phyloP scores from a whole-genome alignment of 257 asterid genomes.

The Gentiana macrophylla region DNA sequence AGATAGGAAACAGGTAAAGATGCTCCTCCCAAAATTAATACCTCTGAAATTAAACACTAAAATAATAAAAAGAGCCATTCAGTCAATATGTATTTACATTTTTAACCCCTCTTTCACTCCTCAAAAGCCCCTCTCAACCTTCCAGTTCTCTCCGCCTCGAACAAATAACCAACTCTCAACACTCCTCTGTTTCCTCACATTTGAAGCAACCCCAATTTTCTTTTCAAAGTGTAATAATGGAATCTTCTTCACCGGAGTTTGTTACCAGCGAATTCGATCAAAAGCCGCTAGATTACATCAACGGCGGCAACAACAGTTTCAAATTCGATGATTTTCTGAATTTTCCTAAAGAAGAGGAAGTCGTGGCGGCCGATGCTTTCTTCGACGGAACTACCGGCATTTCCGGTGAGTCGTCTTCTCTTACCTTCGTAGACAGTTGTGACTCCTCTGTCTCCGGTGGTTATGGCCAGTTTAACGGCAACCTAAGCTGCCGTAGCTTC shows the following conservation, averaged over 20 bases:
- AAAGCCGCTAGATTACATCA: conserved; percentile 20
- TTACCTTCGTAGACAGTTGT: conserved; percentile 70
- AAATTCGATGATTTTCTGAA: conserved; percentile 75
- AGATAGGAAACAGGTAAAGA: conserved; percentile 4
- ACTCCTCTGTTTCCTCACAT: conserved; percentile 11
- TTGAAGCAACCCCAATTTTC: too few relatives aligned
- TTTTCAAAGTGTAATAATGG: conserved; percentile 15
- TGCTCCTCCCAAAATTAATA: not conserved
- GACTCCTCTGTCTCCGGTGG: conserved; percentile 74
- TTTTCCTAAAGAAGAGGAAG: conserved; percentile 81
- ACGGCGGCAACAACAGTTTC: conserved; percentile 22
- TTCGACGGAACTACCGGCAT: conserved; percentile 48
- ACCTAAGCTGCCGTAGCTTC: conserved; percentile 76
- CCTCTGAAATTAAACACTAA: not conserved
- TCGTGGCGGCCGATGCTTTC: conserved; percentile 71
- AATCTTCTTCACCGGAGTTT: conserved; percentile 29
- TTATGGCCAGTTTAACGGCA: conserved; percentile 51
- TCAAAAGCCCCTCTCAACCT: conserved; percentile 57
- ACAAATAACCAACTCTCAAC: conserved; percentile 27
- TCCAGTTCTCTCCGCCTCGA: conserved; percentile 35
- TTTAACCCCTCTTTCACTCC: conserved; percentile 40
- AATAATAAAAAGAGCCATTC: not conserved
- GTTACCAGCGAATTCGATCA: conserved; percentile 16
- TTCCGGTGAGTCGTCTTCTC: conserved; percentile 66
- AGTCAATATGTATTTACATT: conserved; percentile 17